phyloP scores from a whole-genome alignment of 768 basidiomycete genomes.

The Gymnopilus dilepis region DNA sequence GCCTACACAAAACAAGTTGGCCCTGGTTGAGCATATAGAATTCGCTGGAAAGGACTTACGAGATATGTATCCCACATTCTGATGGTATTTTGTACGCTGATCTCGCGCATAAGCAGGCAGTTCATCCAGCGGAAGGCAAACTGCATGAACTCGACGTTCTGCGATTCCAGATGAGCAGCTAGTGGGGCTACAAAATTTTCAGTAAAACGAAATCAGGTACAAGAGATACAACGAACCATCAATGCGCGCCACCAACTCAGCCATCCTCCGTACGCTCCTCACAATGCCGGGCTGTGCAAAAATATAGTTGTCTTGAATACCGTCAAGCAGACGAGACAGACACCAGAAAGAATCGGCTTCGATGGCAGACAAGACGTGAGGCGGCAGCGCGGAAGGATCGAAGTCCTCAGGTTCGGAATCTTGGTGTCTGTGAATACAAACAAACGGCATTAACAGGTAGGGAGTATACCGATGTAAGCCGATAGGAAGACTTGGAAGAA shows the following conservation, averaged over 20 bases:
- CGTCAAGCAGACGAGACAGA: constrained; percentile 91
- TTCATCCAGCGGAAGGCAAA: constrained; percentile 99
- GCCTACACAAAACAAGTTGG: constrained; percentile 58
- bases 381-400: constrained; percentile 77
- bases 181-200: constrained; percentile 66
- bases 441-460: neutral
- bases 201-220: constrained; percentile 8
- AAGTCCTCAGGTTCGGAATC: constrained; percentile 92
- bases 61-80: constrained; percentile 99
- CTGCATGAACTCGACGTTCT: constrained; percentile 99
- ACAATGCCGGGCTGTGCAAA: constrained; percentile 97
- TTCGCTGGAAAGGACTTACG: constrained; percentile 56
- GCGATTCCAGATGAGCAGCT: constrained; percentile 81
- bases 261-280: constrained; percentile 91
- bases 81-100: constrained; percentile 95
- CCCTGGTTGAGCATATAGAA: neutral
- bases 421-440: constrained; percentile 36
- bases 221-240: constrained; percentile 58
- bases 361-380: constrained; percentile 75
- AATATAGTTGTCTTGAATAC: constrained; percentile 99
- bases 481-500: constrained; percentile 98
- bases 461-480: constrained; percentile 80
- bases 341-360: constrained; percentile 99
- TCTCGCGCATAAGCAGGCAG: constrained; percentile 96
- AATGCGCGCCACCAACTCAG: constrained; percentile 88